Conservation (phyloP, 1,139 yeast genomes). For the Nakaseomyces nivariensis region DNA sequence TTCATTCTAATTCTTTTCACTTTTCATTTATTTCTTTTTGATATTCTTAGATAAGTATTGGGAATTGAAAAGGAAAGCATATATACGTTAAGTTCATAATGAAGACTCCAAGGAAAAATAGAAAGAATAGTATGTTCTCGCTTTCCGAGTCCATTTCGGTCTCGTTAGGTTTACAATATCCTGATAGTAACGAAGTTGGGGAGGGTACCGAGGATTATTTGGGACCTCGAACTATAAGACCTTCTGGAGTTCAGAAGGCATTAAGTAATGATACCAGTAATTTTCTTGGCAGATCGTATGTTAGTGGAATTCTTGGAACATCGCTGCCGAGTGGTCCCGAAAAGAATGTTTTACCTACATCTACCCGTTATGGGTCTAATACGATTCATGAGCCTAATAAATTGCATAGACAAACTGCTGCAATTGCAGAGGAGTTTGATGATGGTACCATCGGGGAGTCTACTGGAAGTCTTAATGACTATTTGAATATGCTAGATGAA, state of each 20-base stretch:
- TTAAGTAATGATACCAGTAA: slow-evolving; percentile 8
- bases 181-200: slow-evolving; percentile 5
- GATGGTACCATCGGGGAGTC: slow-evolving; percentile 13
- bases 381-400: slow-evolving; percentile 23
- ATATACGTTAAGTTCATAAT: background rate
- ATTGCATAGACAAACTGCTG: slow-evolving; percentile 31
- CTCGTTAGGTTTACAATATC: slow-evolving; percentile 23
- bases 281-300: slow-evolving; percentile 30
- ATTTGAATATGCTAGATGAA: slow-evolving; percentile 6
- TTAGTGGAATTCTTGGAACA: slow-evolving; percentile 24
- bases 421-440: slow-evolving; percentile 27
- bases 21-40: too few species aligned
- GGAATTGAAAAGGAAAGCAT: too few species aligned
- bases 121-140: slow-evolving; percentile 7
- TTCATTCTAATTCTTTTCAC: too few species aligned
- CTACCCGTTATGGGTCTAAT: slow-evolving; percentile 11
- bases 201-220: slow-evolving; percentile 3
- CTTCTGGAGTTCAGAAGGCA: slow-evolving; percentile 4
- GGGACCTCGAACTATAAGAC: background rate
- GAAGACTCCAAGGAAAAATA: background rate
- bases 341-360: slow-evolving; percentile 8
- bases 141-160: slow-evolving; percentile 24
- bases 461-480: slow-evolving; percentile 6
- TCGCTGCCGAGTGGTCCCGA: slow-evolving; percentile 12
- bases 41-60: too few species aligned